Evolutionary conservation across 2,329 filamentous ascomycete species (phyloP), one percentile per base, ranked within the genome.

Genomic region (Cadophora sp.): DNA sequence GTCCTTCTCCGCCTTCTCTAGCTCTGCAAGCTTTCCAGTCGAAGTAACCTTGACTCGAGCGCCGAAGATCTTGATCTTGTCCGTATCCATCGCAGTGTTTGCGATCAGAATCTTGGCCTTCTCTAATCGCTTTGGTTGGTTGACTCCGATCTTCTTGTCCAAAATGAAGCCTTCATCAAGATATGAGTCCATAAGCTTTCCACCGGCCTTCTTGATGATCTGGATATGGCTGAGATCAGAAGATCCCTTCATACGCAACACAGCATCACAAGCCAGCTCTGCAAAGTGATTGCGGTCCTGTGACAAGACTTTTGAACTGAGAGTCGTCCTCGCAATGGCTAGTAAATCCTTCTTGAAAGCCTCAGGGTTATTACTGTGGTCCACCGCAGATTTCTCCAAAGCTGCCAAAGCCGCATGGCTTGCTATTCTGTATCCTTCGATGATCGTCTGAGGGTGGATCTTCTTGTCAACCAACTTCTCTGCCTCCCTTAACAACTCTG

Each of bases 1-100:
- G 77, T 99, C 96, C 77, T 93, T 92, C 85, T 98, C 96, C 6
- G 96, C 96, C 87, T 97, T 97, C 82, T 99, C 96, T 65, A 99
- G 86, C 77, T 99, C 96, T n/a, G 96, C 96, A 61, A 99, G 87
- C 86, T 98, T 97, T 80, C 93, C 93, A 3, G 96, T 99, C 37
- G 93, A 95, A 74, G 93, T 92, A 69, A 99, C 96, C 87, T 98
- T 98, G 77, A 99, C 93, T 68, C 95, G 89, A 19, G 96, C 96
- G 72, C 96, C 96, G 77, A 99, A 99, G 77, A 99, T 98, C 87
- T 99, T 99, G 84, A 99, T 93, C 86, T 99, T 99, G 83, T 99
- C 96, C 43, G 96, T 99, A 82, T 99, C 96, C 96, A 99, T 99
- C 14, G 94, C 92, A 11, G 96, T 99, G 83, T 99, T 99, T 72